Percentiles rank a stretch among this genome's conserved stretches.
phyloP scores from a whole-genome alignment of 345 rosid genomes.

The Iberis pinnata region DNA sequence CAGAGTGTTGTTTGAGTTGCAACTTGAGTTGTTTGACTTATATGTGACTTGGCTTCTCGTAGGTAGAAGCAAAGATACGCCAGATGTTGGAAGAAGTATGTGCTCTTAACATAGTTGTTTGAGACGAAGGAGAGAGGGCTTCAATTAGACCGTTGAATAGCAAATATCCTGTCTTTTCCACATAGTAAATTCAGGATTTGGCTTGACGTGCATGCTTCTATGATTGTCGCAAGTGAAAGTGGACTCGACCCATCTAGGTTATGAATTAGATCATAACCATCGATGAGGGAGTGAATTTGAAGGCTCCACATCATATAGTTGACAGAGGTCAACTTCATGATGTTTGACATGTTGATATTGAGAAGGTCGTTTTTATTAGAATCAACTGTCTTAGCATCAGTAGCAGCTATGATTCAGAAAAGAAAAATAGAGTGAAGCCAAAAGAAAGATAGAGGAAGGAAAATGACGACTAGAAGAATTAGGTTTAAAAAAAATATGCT shows the following conservation, averaged over 20 bases:
- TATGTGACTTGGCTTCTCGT: background rate
- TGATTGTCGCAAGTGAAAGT: background rate
- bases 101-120: background rate
- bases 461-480: no score
- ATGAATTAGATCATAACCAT: background rate
- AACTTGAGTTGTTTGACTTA: no score
- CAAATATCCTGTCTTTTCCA: background rate
- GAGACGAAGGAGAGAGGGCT: background rate
- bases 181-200: background rate
- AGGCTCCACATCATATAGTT: background rate
- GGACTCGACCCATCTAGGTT: background rate
- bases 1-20: background rate
- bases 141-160: background rate
- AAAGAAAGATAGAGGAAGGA: no score
- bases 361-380: background rate
- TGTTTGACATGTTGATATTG: background rate
- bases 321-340: background rate
- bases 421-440: no score
- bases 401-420: no score
- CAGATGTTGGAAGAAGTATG: background rate
- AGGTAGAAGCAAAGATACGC: fast-evolving
- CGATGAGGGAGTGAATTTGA: background rate
- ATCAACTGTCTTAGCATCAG: no score
- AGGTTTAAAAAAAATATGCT: no score
- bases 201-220: background rate